These are phyloP conservation scores for Sodiomyces alkalinus DNA, from an alignment of 2,329 filamentous ascomycete species.

Conservation along the genomic window DNA sequence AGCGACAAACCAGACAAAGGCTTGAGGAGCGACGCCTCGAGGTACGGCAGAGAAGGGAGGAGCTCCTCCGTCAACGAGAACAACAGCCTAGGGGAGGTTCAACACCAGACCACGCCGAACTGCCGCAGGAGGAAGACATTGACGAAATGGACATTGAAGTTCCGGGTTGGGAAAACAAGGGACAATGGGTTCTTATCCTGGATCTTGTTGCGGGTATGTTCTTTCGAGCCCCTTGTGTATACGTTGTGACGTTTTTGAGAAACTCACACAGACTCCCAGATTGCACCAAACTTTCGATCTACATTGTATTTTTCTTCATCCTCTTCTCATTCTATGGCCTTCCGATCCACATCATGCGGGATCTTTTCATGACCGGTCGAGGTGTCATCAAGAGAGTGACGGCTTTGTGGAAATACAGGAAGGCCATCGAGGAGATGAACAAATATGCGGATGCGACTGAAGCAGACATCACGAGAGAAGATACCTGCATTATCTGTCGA, in stretches of 20 bases:
- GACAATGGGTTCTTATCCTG: constrained; percentile 77
- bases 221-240: not conserved
- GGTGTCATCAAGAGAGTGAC: constrained; percentile 84
- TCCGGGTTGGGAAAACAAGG: constrained; percentile 91
- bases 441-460: constrained; percentile 79
- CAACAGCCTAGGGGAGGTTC: constrained; percentile 31
- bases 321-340: constrained; percentile 88
- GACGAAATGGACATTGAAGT: constrained; percentile 93
- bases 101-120: constrained; percentile 23
- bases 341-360: constrained; percentile 90
- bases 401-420: constrained; percentile 78
- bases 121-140: constrained; percentile 57
- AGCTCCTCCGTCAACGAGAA: constrained; percentile 33
- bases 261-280: too few relatives aligned
- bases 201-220: constrained; percentile 64
- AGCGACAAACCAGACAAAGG: constrained; percentile 55
- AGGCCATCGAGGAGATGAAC: constrained; percentile 90
- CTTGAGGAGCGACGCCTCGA: constrained; percentile 54
- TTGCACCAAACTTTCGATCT: constrained; percentile 80
- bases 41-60: constrained; percentile 42
- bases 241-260: constrained; percentile 8
- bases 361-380: constrained; percentile 84
- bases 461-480: constrained; percentile 72
- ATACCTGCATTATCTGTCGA: constrained; percentile 94
- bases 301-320: constrained; percentile 83